Base-by-base conservation (phyloP, 2,329 filamentous ascomycete species). In the Cladosporium sp. region DNA sequence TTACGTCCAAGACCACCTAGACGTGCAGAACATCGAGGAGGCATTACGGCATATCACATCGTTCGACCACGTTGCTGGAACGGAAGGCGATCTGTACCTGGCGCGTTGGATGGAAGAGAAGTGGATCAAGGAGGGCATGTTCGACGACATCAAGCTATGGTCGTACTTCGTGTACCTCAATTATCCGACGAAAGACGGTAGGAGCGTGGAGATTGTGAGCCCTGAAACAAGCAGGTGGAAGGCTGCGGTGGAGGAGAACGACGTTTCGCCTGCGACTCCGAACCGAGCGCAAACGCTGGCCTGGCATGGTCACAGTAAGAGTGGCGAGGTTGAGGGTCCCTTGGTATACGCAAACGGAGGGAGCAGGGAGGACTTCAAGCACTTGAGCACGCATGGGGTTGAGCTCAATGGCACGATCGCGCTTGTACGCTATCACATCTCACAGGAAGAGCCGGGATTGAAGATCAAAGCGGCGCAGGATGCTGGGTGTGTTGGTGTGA, bases 331-430 rank as follows among this genome's bases (percentile, higher is more conserved):
- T 35, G 87, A 81, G 22, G 93, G 93, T 0, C 91, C 87, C 16
- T 70, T 97, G 42, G 81, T 98, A 1, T 98, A 95, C 68, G 92
- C 86, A 49, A 96, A 97, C 70, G 95, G 91, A 63, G 95, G 93
- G 10, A 86, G 88, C 41, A 80, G 83, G 46, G 83, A 88, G 41
- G 93, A 98, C 67, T 97, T 95, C 67, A 77, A 86, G 65, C 74
- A 71, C 50, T 73, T 98, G 28, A 74, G 79, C 54, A 83, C 90
- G 50, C 80, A 80, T 57, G 87, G 85, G 0, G 78, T 97, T 55
- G 78, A 86, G 28, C 79, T 89, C 1, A 80, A 85, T 48, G 91
- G 89, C 10, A 84, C 89, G 3, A 89, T 98, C 64, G 90, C 85
- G 1, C 74, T 98, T 33, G 87, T 97, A 16, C 80, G 88, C 53